phyloP scores from a whole-genome alignment of 345 rosid species.

The Eucalyptus cloeziana region DNA sequence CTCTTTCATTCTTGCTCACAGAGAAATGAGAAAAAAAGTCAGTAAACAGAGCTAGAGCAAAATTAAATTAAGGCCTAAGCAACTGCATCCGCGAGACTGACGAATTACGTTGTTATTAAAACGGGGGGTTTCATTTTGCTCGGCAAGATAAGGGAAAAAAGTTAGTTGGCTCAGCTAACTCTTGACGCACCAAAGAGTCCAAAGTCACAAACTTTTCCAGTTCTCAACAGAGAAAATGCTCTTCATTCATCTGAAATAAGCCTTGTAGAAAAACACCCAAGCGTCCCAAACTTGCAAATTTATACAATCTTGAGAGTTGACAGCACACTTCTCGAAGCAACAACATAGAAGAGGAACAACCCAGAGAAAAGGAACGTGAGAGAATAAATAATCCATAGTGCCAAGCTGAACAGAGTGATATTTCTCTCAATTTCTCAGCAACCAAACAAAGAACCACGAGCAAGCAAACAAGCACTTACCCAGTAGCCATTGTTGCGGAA shows the following conservation, averaged over 20 bases:
- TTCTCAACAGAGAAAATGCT: background rate
- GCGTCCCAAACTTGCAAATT: background rate
- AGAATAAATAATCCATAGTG: background rate
- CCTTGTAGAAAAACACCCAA: background rate
- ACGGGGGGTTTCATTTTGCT: background rate
- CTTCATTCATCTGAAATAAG: background rate
- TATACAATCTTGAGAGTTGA: background rate
- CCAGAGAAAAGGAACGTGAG: background rate
- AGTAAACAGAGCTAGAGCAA: background rate
- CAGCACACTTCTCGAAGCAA: background rate
- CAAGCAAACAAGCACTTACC: background rate
- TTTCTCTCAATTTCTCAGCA: background rate
- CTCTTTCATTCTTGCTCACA: constrained; percentile 25
- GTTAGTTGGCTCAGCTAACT: background rate
- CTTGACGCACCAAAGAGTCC: background rate
- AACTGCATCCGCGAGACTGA: background rate
- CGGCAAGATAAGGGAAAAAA: background rate
- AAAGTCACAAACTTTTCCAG: background rate
- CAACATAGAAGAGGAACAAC: background rate
- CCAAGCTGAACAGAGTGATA: background rate
- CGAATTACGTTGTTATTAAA: background rate
- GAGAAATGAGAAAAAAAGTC: background rate
- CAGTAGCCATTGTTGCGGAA: background rate
- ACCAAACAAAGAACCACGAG: background rate
- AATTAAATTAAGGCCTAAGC: background rate